Conservation (phyloP, 129 eudicot genomes). For the Lonicera japonica region DNA sequence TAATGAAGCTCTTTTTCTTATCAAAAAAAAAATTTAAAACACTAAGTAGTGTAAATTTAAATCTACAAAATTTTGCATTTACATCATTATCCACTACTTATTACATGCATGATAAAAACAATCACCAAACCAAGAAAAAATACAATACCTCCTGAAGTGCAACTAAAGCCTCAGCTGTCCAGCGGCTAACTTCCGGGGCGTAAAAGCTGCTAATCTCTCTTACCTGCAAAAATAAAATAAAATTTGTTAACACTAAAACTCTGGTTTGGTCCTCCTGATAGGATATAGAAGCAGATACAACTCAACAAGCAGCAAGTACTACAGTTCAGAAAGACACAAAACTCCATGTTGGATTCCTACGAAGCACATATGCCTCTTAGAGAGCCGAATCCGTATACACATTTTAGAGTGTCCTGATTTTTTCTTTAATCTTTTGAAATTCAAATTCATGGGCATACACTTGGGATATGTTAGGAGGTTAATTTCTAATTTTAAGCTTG, state of each 20-base stretch:
- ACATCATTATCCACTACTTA: neutral
- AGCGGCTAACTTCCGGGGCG: slow-evolving; percentile 38
- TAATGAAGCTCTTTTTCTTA: too few relatives aligned
- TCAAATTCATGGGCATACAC: too few relatives aligned
- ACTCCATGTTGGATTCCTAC: neutral
- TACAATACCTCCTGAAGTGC: slow-evolving; percentile 62
- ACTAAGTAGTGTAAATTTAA: too few relatives aligned
- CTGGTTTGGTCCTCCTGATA: neutral
- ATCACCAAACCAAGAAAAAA: neutral
- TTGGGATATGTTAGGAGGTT: too few relatives aligned
- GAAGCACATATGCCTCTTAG: too few relatives aligned
- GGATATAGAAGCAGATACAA: neutral
- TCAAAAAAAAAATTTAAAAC: too few relatives aligned
- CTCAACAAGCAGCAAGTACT: neutral
- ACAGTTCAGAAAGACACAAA: neutral
- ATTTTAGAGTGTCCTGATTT: too few relatives aligned
- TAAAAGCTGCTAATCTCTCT: slow-evolving; percentile 41
- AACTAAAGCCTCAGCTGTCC: slow-evolving; percentile 73
- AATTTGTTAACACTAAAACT: neutral
- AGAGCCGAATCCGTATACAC: too few relatives aligned
- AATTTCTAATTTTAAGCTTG: too few relatives aligned
- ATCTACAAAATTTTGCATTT: too few relatives aligned
- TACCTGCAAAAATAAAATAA: slow-evolving; percentile 31
- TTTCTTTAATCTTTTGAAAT: too few relatives aligned
- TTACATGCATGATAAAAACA: neutral